Evolutionary conservation across 768 basidiomycete genomes (phyloP).

Genomic region (Russula sp.): DNA sequence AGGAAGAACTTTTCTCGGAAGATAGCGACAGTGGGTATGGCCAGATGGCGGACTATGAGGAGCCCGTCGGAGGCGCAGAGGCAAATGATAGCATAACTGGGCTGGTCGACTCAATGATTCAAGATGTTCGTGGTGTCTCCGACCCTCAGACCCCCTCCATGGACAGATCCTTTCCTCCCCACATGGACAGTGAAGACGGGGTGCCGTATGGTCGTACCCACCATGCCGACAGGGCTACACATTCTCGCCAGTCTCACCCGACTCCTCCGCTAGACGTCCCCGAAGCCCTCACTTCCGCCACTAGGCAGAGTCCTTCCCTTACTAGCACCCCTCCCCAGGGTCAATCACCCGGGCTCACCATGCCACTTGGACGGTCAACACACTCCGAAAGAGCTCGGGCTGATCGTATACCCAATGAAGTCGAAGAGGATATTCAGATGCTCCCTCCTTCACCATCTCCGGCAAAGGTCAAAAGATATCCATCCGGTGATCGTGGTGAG

Average conservation of each 20-base stretch:
- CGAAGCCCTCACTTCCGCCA: slow-evolving; percentile 1
- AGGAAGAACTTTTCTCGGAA: slow-evolving; percentile 37
- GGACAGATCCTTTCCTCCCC: slow-evolving; percentile 38
- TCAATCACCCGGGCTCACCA: slow-evolving; percentile 25
- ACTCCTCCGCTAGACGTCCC: slow-evolving; percentile 20
- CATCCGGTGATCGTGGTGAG: slow-evolving; percentile 23
- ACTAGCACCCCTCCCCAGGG: slow-evolving; percentile 18
- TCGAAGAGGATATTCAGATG: slow-evolving; percentile 37
- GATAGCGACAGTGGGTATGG: slow-evolving; percentile 26
- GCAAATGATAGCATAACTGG: slow-evolving; percentile 57
- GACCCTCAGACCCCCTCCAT: slow-evolving; percentile 37
- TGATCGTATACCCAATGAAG: slow-evolving; percentile 24
- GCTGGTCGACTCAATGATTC: slow-evolving; percentile 65
- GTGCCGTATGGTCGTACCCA: slow-evolving; percentile 58
- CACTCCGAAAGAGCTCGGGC: slow-evolving; percentile 31
- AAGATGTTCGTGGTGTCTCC: slow-evolving; percentile 33
- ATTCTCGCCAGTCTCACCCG: slow-evolving; percentile 29
- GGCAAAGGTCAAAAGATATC: slow-evolving; percentile 25
- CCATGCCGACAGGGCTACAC: slow-evolving; percentile 47
- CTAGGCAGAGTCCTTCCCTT: slow-evolving; percentile 19
- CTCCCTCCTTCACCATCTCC: slow-evolving; percentile 47
- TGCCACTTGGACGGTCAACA: slow-evolving; percentile 34
- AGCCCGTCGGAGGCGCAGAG: slow-evolving; percentile 18
- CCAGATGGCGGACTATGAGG: slow-evolving; percentile 16
- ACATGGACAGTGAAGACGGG: slow-evolving; percentile 57